A percentile compares a stretch with the other conserved stretches of the same genome.
These are phyloP conservation scores for Bacidia gigantensis DNA, from an alignment of 495 filamentous ascomycete genomes.

Conservation along the genomic window DNA sequence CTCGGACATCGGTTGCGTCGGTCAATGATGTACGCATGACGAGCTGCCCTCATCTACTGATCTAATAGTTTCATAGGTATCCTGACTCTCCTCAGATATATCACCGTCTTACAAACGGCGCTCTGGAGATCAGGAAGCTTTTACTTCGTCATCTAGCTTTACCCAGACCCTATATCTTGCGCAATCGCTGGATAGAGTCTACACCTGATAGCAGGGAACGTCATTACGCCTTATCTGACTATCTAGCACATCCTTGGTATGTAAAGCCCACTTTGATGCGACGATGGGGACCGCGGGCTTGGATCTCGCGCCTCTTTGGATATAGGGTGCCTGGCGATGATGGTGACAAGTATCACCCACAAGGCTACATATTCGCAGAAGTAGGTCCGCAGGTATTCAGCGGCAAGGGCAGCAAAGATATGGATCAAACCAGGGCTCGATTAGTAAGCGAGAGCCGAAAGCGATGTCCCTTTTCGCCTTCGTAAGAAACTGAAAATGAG, in stretches of 20 bases:
- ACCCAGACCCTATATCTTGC: constrained; percentile 28
- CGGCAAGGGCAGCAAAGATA: constrained; percentile 38
- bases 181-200: not conserved
- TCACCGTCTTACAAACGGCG: constrained; percentile 21
- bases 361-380: constrained; percentile 42
- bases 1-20: constrained; percentile 46
- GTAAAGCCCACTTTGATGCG: constrained; percentile 45
- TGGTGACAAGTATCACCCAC: constrained; percentile 39
- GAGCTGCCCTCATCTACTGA: constrained; percentile 28
- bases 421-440: constrained; percentile 26
- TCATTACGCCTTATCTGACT: constrained; percentile 30
- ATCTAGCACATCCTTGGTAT: constrained; percentile 36
- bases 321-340: constrained; percentile 44
- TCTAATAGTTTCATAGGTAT: not conserved
- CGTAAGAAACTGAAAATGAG: not conserved
- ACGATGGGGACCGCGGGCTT: constrained; percentile 44
- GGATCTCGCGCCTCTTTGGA: constrained; percentile 39
- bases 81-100: constrained; percentile 21
- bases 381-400: constrained; percentile 43
- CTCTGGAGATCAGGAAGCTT: constrained; percentile 35
- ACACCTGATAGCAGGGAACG: constrained; percentile 20
- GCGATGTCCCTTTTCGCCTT: constrained; percentile 37
- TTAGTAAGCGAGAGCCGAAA: constrained; percentile 28
- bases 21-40: too few relatives aligned
- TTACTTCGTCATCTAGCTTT: constrained; percentile 39